These are phyloP conservation scores for Phytopythium montanum DNA, from an alignment of 352 stramenopile genomes.

Conservation along the genomic window DNA sequence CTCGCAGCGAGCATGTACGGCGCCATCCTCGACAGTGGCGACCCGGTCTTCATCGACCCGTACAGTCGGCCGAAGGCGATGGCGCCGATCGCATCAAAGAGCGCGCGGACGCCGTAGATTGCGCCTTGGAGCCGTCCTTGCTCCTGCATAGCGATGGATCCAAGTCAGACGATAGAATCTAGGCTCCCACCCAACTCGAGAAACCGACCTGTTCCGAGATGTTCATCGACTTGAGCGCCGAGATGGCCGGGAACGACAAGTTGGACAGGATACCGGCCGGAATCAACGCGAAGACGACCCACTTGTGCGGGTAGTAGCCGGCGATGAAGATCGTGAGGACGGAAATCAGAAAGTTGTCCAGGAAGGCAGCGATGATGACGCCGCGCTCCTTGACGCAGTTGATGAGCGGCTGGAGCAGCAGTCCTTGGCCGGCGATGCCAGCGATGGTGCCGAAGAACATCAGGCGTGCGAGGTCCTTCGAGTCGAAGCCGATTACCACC, in stretches of 20 bases:
- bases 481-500: conserved; percentile 62
- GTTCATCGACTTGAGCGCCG: conserved; percentile 31
- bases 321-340: not conserved
- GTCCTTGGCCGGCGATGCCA: conserved; percentile 41
- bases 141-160: conserved; percentile 23
- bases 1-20: conserved; percentile 51
- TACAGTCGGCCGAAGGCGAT: conserved; percentile 59
- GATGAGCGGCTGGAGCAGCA: conserved; percentile 60
- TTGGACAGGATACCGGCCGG: conserved; percentile 44
- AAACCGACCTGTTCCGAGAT: conserved; percentile 37
- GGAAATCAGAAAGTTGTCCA: conserved; percentile 28
- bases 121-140: conserved; percentile 73
- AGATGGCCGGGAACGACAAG: conserved; percentile 60
- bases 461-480: conserved; percentile 53
- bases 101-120: conserved; percentile 58
- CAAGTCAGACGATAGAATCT: not conserved
- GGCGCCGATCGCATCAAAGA: conserved; percentile 55
- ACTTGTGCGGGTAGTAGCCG: conserved; percentile 52
- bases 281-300: conserved; percentile 49
- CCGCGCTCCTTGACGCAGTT: conserved; percentile 52
- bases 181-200: not conserved
- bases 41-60: conserved; percentile 36
- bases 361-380: conserved; percentile 57
- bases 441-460: conserved; percentile 38
- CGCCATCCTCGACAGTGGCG: conserved; percentile 36